A percentile compares a stretch with the other conserved stretches of the same genome.
Evolutionary conservation across 2,329 filamentous ascomycete genomes (phyloP).

Genomic region (Alternaria sp.): DNA sequence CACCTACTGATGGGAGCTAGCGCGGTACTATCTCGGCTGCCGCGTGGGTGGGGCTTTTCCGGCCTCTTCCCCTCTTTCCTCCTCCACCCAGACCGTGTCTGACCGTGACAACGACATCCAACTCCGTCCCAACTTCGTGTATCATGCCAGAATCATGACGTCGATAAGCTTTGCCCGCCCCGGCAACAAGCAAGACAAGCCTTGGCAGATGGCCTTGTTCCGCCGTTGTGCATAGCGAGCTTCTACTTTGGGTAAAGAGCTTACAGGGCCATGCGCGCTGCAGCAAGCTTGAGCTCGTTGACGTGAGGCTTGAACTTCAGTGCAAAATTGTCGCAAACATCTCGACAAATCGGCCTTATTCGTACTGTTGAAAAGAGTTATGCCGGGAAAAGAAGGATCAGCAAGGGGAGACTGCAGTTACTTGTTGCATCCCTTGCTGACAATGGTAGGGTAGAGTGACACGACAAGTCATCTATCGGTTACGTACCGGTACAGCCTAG

Average conservation of each 20-base stretch:
- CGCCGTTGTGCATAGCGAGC: slow-evolving; percentile 21
- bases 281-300: slow-evolving; percentile 1
- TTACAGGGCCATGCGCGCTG: slow-evolving; percentile 4
- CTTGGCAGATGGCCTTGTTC: slow-evolving; percentile 22
- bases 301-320: not conserved
- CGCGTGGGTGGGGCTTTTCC: not conserved
- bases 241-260: slow-evolving; percentile 26
- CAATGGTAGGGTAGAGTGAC: not conserved
- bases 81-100: slow-evolving; percentile 3
- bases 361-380: too few relatives aligned
- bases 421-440: not conserved
- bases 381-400: not conserved
- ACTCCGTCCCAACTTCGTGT: not conserved
- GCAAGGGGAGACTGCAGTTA: not conserved
- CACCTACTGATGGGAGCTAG: slow-evolving; percentile 11
- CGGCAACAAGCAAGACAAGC: slow-evolving; percentile 20
- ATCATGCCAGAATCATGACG: slow-evolving; percentile 26
- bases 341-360: not conserved
- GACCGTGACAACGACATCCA: not conserved
- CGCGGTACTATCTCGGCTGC: not conserved
- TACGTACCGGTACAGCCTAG: slow-evolving; percentile 10
- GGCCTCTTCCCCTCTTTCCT: slow-evolving; percentile 14
- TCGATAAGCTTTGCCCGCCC: slow-evolving; percentile 27
- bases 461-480: slow-evolving; percentile 1
- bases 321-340: not conserved